Evolutionary conservation across 1,139 yeast genomes (phyloP).

Genomic region (Geotrichum candidum): DNA sequence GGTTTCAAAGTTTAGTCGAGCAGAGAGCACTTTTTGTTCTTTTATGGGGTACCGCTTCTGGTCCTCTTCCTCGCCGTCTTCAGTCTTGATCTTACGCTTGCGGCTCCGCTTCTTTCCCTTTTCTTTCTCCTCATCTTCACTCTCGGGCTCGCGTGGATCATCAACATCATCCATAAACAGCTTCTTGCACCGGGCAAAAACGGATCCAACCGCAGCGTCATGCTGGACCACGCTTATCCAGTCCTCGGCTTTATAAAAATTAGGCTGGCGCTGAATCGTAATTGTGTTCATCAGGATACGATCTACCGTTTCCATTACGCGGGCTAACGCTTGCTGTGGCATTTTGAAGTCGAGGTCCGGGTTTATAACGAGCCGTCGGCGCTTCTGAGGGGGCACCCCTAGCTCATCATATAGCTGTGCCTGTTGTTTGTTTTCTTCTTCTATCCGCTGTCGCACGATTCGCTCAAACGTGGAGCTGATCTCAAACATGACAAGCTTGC

Average conservation of each 20-base stretch:
- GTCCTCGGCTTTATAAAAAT: background rate
- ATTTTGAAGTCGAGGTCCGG: conserved; percentile 20
- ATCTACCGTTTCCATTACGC: conserved; percentile 18
- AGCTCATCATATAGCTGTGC: background rate
- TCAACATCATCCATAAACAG: conserved; percentile 19
- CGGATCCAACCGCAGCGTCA: conserved; percentile 19
- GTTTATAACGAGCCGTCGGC: background rate
- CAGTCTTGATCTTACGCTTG: background rate
- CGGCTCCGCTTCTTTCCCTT: background rate
- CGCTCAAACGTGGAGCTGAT: conserved; percentile 24
- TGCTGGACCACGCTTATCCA: conserved; percentile 21
- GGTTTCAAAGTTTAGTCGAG: background rate
- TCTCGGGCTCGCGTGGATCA: conserved; percentile 8
- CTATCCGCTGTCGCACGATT: conserved; percentile 20
- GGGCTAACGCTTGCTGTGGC: conserved; percentile 20
- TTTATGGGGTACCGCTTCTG: background rate
- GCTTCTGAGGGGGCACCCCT: background rate
- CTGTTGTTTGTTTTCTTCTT: conserved; percentile 9
- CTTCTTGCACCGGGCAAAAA: conserved; percentile 21
- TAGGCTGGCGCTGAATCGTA: background rate
- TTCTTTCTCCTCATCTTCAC: background rate
- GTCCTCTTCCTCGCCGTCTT: background rate
- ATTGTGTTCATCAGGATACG: conserved; percentile 13
- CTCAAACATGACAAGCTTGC: conserved; percentile 21
- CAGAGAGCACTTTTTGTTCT: background rate